Conservation (phyloP, 2,329 filamentous ascomycete genomes). For the Fusarium chuoi region DNA sequence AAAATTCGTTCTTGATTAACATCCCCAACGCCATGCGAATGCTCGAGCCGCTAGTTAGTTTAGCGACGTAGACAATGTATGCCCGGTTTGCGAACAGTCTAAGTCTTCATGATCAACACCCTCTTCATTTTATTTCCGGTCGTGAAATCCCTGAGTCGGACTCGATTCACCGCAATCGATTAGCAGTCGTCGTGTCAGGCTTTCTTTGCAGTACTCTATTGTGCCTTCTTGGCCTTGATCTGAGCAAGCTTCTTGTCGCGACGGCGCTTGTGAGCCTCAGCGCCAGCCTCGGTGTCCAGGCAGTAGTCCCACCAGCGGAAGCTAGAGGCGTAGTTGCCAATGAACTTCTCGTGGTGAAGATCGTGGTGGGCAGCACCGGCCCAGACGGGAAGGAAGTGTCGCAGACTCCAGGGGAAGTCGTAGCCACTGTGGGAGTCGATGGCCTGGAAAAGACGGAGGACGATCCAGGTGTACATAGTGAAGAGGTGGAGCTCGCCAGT, state of each 20-base stretch:
- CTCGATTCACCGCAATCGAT: constrained; percentile 43
- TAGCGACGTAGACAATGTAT: constrained; percentile 33
- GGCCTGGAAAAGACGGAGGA: constrained; percentile 92
- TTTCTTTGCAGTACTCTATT: constrained; percentile 56
- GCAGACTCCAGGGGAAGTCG: constrained; percentile 97
- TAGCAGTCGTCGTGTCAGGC: constrained; percentile 6
- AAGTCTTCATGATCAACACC: constrained; percentile 38
- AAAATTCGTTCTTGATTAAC: constrained; percentile 44
- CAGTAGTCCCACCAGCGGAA: constrained; percentile 99
- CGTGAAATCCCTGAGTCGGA: constrained; percentile 16
- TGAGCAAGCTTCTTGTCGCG: constrained; percentile 79
- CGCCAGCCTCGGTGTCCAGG: constrained; percentile 91
- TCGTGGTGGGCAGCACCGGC: constrained; percentile 97
- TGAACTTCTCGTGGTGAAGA: constrained; percentile 96
- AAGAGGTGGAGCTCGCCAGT: constrained; percentile 91
- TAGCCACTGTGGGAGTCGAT: constrained; percentile 98
- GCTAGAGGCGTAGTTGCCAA: constrained; percentile 97
- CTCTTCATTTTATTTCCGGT: constrained; percentile 9
- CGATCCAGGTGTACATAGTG: constrained; percentile 98
- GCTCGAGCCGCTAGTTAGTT: constrained; percentile 36
- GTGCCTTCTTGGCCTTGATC: constrained; percentile 73
- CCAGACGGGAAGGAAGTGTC: constrained; percentile 97
- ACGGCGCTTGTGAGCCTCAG: constrained; percentile 85
- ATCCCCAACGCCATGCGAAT: constrained; percentile 48
- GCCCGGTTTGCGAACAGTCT: constrained; percentile 34